Evolutionary conservation across 1,284 basidiomycete species (phyloP), one percentile per base, ranked within the genome.

Genomic region (Austroboletus novae-zelandiae): DNA sequence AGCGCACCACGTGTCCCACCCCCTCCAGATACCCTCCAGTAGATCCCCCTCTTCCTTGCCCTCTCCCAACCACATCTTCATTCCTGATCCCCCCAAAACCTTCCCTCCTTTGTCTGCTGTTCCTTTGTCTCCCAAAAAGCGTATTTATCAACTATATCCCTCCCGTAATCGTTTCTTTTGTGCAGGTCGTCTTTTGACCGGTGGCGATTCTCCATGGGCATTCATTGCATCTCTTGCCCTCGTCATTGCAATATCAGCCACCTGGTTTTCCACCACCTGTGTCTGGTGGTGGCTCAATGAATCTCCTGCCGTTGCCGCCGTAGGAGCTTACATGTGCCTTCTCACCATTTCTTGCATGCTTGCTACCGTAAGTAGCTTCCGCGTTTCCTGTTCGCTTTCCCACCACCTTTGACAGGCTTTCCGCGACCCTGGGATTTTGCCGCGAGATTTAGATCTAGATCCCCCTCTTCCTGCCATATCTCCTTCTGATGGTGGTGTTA

Each of bases 341-440:
- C 70, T 94, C 52, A 84, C 89, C 20, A 71, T 95, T 13, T 81
- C 82, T 8, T 84, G 77, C 55, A 91, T 94, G 89, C 61, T 89
- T 45, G 76, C 80, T 14, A 89, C 89, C 44, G 89, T 89, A 58
- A 63, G 84, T 74, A 10, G 30, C 27, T 11, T 43, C 6, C 15
- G 4, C 14, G 10, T 15, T 6, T 42, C 34, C 34, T 17, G 14
- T 34, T 39, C 35, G 5, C 34, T 40, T n/a, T 20, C 15, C 13
- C 17, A 49, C 9, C 18, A 13, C 17, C 34, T 40, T 30, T 18
- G 25, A 37, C 18, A 90, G 75, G 87, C 91, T 5, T 84, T 87
- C 58, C 79, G 83, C 44, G 94, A 98, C 68, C 94, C 94, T 43
- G 94, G 93, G 6, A 93, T 97, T 53, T 70, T 98, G 27, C 94